Percentiles rank a stretch among this genome's conserved stretches.
Conservation (phyloP, 306 rosid species). For the Citrullus mucosospermus region DNA sequence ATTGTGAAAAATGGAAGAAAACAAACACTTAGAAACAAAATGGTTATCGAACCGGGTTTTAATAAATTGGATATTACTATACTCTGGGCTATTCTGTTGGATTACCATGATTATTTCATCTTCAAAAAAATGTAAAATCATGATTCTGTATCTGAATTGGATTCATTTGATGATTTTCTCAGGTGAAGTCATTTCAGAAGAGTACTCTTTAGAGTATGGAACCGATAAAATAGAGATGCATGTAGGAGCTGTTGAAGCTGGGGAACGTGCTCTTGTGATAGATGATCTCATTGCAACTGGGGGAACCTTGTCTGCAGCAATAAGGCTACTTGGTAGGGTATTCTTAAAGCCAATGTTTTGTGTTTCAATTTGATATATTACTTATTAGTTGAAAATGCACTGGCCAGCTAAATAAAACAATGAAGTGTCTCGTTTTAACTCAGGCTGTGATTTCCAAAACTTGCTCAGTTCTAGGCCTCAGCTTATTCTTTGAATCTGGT, state of each 20-base stretch:
- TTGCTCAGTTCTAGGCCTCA: neutral
- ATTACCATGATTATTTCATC: neutral
- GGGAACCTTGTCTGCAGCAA: constrained; percentile 86
- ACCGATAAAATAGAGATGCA: constrained; percentile 96
- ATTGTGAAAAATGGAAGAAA: neutral
- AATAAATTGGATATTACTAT: neutral
- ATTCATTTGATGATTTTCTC: constrained; percentile 4
- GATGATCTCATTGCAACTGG: constrained; percentile 99
- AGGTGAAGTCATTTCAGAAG: constrained; percentile 96
- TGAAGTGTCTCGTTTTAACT: neutral
- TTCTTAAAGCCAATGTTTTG: neutral
- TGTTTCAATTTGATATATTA: neutral
- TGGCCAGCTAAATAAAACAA: neutral
- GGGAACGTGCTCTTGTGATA: constrained; percentile 84
- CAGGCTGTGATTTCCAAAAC: neutral
- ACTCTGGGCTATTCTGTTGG: neutral
- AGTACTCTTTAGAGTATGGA: constrained; percentile 93
- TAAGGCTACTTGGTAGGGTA: constrained; percentile 70
- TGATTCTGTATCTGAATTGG: neutral
- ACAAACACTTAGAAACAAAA: neutral
- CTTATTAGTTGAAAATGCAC: neutral
- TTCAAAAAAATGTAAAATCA: neutral
- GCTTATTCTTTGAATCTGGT: neutral
- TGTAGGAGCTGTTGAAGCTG: constrained; percentile 79
- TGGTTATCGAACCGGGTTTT: neutral